A percentile compares a stretch with the other conserved stretches of the same genome.
Conservation (phyloP, 257 asterid genomes). For the Schizonepeta tenuifolia region DNA sequence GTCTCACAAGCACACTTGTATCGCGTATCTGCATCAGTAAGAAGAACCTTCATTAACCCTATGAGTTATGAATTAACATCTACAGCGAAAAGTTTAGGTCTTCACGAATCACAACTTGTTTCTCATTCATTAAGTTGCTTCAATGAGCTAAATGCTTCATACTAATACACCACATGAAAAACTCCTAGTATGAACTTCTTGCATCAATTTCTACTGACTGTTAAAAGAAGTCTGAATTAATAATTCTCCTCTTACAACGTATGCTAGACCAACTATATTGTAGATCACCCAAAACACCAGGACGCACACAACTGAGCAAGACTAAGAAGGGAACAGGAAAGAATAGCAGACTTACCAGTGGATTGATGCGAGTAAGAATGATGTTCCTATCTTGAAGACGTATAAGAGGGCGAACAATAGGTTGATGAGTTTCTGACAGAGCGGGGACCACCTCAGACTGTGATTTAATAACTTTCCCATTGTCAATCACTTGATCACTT, state of each 20-base stretch:
- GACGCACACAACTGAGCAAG: slow-evolving; percentile 4
- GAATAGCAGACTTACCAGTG: slow-evolving; percentile 55
- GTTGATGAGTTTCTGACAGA: slow-evolving; percentile 75
- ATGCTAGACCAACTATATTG: slow-evolving; percentile 6
- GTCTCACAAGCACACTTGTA: slow-evolving; percentile 97
- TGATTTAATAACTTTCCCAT: slow-evolving; percentile 80
- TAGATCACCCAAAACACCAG: slow-evolving; percentile 26
- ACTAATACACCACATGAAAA: slow-evolving; percentile 8
- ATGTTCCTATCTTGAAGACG: slow-evolving; percentile 87
- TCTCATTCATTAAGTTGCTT: slow-evolving; percentile 19
- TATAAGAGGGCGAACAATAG: slow-evolving; percentile 89
- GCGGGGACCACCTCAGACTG: slow-evolving; percentile 90
- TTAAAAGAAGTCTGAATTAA: slow-evolving; percentile 5
- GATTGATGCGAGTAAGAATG: slow-evolving; percentile 92
- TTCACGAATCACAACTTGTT: slow-evolving; percentile 14
- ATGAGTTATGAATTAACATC: slow-evolving; percentile 5
- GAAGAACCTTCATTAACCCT: slow-evolving; percentile 3
- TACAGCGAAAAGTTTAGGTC: background rate
- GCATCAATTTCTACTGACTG: slow-evolving; percentile 5
- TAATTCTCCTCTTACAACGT: background rate
- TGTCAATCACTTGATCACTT: slow-evolving; percentile 83
- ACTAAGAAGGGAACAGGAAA: slow-evolving; percentile 11
- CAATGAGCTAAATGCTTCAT: slow-evolving; percentile 17
- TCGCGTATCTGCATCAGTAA: slow-evolving; percentile 73
- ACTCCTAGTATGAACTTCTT: slow-evolving; percentile 22